Conservation (phyloP, 1,284 basidiomycete genomes). For the Coniophora puteana region DNA sequence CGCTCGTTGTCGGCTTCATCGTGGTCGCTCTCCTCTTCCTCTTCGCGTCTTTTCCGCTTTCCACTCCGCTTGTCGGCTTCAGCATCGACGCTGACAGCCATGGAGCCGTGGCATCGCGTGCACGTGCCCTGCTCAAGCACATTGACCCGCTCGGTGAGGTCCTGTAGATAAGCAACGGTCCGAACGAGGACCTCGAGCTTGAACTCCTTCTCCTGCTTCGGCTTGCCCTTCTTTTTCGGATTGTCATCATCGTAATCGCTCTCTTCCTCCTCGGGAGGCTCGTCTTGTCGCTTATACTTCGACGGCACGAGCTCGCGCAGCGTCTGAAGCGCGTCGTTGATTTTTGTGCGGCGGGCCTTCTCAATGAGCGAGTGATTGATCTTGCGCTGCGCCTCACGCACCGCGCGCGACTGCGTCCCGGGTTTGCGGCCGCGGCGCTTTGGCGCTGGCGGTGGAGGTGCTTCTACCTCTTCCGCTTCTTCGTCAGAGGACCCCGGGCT, state of each 20-base stretch:
- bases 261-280: conserved; percentile 17
- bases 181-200: conserved; percentile 78
- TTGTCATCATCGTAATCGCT: conserved; percentile 27
- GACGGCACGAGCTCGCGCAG: conserved; percentile 62
- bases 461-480: conserved; percentile 16
- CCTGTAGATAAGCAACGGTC: conserved; percentile 67
- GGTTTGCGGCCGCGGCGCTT: conserved; percentile 68
- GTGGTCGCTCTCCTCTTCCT: background rate
- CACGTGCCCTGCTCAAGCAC: conserved; percentile 39
- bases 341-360: conserved; percentile 78
- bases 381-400: conserved; percentile 73
- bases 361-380: conserved; percentile 83
- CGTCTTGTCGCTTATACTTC: conserved; percentile 35
- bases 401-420: conserved; percentile 61
- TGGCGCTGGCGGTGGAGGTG: conserved; percentile 18
- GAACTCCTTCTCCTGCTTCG: conserved; percentile 66
- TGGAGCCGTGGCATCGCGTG: conserved; percentile 24
- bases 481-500: conserved; percentile 21
- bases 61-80: background rate
- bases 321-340: conserved; percentile 73
- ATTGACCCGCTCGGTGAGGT: conserved; percentile 49
- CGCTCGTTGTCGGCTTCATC: background rate
- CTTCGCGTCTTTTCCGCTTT: background rate
- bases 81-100: conserved; percentile 9
- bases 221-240: conserved; percentile 33